Conservation (phyloP, 257 asterid genomes). For the Plantago ovata region DNA sequence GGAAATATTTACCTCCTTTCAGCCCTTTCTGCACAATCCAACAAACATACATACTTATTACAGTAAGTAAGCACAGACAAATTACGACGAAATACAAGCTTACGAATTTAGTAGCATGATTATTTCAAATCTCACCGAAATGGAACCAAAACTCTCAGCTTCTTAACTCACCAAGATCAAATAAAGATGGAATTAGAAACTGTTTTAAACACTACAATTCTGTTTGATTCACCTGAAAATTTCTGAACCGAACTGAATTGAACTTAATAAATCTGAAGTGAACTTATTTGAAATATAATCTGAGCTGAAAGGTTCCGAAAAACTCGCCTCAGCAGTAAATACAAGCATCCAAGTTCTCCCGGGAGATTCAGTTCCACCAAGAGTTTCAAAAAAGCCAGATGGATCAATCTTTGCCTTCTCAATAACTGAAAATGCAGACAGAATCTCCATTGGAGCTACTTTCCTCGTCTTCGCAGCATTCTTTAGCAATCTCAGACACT, state of each 20-base stretch:
- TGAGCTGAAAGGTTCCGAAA: too few relatives aligned
- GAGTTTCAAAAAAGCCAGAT: conserved; percentile 61
- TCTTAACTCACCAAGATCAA: too few relatives aligned
- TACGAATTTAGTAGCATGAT: too few relatives aligned
- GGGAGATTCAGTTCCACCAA: conserved; percentile 87
- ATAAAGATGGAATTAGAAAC: too few relatives aligned
- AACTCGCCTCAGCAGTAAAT: conserved; percentile 76
- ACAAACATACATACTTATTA: conserved; percentile 3
- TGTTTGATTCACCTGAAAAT: too few relatives aligned
- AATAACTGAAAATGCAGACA: conserved; percentile 65
- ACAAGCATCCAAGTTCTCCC: conserved; percentile 98
- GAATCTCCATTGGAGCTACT: conserved; percentile 51
- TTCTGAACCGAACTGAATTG: too few relatives aligned
- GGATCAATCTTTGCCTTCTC: conserved; percentile 86
- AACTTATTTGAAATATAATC: too few relatives aligned
- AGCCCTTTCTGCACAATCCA: conserved; percentile 54
- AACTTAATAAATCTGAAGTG: too few relatives aligned
- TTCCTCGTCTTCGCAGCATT: conserved; percentile 84
- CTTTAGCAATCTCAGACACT: conserved; percentile 62
- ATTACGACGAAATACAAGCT: not conserved
- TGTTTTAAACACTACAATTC: too few relatives aligned
- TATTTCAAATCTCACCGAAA: too few relatives aligned
- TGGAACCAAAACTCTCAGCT: too few relatives aligned
- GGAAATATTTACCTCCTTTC: conserved; percentile 70
- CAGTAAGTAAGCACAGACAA: not conserved